Base-by-base conservation (phyloP, 352 stramenopile species). In the Globisporangium spinosum region DNA sequence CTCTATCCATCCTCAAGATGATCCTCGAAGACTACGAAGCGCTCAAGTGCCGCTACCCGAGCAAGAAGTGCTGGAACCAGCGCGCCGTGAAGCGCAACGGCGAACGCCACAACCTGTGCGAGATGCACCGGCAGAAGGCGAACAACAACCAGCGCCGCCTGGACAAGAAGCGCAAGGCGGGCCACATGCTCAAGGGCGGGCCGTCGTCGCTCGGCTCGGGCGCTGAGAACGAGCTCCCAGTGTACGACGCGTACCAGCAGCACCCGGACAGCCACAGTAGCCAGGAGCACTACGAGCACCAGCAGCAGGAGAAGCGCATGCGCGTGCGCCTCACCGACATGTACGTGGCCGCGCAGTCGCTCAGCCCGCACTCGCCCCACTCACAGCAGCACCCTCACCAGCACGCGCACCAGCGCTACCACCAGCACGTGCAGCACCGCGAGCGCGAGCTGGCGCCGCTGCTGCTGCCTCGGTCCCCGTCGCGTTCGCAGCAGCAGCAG, bases 141-240 rank as follows among this genome's bases (percentile, higher is more conserved):
- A 95, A 95, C 70, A 83, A 83, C 63, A 93, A 91, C 70, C 87
- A 95, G 70, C 84, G 85, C 9, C 85, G 87, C 23, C 77, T 93
- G 9, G 83, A 95, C 72, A 85, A 89, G 59, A 86, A 86, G 68
- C 82, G 84, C 61, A 91, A 91, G 68, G 77, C 76, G 29, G 76
- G 78, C 7, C 76, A 83, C 43, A 40, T 70, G 43, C 2, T 65
- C 17, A 70, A 70, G 38, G 17, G 53, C 12, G 38, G 38, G 2
- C 38, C 38, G 12, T 45, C 38, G 38, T 20, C 38, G 38, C 38
- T 45, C 12, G 38, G 38, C 38, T 20, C 29, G 20, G 61, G 35
- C 13, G 47, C 27, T 13, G 62, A 67, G 8, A 54, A 43, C 34
- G 38, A 62, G 3, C 25, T n/a, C 9, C n/a, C 47, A 17, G 63